Evolutionary conservation across 78 protist species (phyloP), one percentile per base, ranked within the genome.

Genomic region (Tieghemostelium lacteum): DNA sequence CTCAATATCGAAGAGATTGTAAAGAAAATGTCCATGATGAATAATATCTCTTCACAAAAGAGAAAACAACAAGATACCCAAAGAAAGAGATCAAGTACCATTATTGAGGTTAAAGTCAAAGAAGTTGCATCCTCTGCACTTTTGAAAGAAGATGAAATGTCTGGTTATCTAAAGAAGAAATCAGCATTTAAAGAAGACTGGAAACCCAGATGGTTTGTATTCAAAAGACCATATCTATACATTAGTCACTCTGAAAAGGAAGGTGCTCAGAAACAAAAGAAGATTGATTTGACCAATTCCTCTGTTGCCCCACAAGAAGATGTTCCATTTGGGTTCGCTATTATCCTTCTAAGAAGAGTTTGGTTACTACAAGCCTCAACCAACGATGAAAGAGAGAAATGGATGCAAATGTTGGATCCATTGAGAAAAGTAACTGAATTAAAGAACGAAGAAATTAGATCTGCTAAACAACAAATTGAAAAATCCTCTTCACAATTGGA

Each of bases 391-490:
- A 22, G 86, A 20, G 87, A 88, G 24, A 39, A 88, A 55, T 88
- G 93, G 93, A 57, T 88, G 40, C 76, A 74, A 62, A 77, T 64
- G 5, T 58, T 88, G 1, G 93, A 88, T n/a, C 93, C 93, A 33
- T 45, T 80, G 1, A 19, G 76, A n/a, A 88, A 88, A 45, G 73
- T 77, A 10, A 75, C 74, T 14, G 93, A 88, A 28, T 20, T 75
- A 31, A 88, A 88, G 29, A 87, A 73, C 39, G 73, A 73, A 36
- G 91, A 83, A 22, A 24, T 83, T 2, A 34, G 91, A 37, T 22
- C 40, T 31, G 91, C 78, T 0, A 83, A 83, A 60, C 91, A 83
- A 57, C 71, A 83, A 33, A 39, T 60, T 28, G 91, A 83, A 49
- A 40, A 64, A 49, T 49, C 62, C 12, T 77, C 87, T 1, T 63